phyloP scores from a whole-genome alignment of 75 land plant genomes.

The Cunninghamia lanceolata region DNA sequence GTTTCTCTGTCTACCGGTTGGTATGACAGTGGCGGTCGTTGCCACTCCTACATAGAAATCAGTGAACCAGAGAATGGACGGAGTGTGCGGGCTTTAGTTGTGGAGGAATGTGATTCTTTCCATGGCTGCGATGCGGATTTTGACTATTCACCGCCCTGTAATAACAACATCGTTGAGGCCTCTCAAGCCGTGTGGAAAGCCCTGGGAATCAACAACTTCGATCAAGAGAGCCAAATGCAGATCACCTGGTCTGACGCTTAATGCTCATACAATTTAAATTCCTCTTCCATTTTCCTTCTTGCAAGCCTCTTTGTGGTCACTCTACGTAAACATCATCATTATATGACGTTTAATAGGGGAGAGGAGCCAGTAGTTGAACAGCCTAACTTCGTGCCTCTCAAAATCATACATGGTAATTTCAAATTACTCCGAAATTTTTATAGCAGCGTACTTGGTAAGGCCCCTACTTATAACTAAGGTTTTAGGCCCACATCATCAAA shows the following conservation, averaged over 20 bases:
- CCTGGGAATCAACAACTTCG: constrained; percentile 8
- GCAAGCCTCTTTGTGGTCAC: too few relatives aligned
- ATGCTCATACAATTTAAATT: not conserved
- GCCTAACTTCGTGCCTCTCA: too few relatives aligned
- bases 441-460: too few relatives aligned
- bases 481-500: too few relatives aligned
- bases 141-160: constrained; percentile 41
- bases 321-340: too few relatives aligned
- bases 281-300: too few relatives aligned
- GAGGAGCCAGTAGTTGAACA: too few relatives aligned
- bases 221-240: not conserved
- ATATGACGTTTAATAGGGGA: too few relatives aligned
- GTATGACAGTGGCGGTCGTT: constrained; percentile 22
- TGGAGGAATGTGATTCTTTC: constrained; percentile 58
- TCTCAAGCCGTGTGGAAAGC: constrained; percentile 52
- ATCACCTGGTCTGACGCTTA: not conserved
- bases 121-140: constrained; percentile 48
- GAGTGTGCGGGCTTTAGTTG: constrained; percentile 38
- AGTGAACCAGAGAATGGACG: constrained; percentile 21
- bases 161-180: constrained; percentile 44
- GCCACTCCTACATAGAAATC: constrained; percentile 15
- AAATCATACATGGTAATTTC: too few relatives aligned
- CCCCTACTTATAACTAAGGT: too few relatives aligned
- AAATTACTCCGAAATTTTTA: too few relatives aligned
- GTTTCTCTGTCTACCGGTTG: constrained; percentile 40